These are phyloP conservation scores for Strobilomyces echinocephalus DNA, from an alignment of 768 basidiomycete species.

Conservation along the genomic window DNA sequence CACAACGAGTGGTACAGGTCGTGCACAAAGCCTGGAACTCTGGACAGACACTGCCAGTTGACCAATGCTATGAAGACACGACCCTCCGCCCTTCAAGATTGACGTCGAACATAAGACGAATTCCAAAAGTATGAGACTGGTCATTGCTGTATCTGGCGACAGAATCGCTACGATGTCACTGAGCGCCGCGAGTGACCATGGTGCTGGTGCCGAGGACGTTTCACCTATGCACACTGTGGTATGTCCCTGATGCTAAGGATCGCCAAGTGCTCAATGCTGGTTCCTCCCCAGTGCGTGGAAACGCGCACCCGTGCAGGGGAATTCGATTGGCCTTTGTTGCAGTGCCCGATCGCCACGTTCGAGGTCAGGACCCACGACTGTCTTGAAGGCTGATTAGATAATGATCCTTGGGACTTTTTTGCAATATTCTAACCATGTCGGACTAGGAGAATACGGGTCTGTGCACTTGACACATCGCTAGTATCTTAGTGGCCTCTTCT, in stretches of 20 bases:
- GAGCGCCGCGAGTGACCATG: slow-evolving; percentile 89
- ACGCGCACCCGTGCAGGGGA: slow-evolving; percentile 85
- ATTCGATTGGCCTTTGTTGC: slow-evolving; percentile 62
- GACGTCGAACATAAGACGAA: too few species aligned
- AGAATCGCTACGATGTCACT: slow-evolving; percentile 81
- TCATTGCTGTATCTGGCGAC: too few species aligned
- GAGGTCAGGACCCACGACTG: slow-evolving; percentile 49
- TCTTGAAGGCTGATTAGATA: not conserved
- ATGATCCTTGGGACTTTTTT: slow-evolving; percentile 58
- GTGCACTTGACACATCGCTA: too few species aligned
- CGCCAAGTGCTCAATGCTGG: not conserved
- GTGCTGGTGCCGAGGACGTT: slow-evolving; percentile 96
- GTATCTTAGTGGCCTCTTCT: too few species aligned
- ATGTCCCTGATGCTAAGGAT: slow-evolving; percentile 8
- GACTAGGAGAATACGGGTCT: too few species aligned
- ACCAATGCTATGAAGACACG: too few species aligned
- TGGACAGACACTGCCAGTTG: too few species aligned
- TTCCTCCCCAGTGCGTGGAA: slow-evolving; percentile 61
- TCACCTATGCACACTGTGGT: slow-evolving; percentile 84
- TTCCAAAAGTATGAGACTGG: too few species aligned
- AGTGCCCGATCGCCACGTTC: slow-evolving; percentile 78
- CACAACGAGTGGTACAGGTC: too few species aligned
- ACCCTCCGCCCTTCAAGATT: too few species aligned
- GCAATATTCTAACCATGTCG: slow-evolving; percentile 83
- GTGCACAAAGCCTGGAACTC: too few species aligned